Evolutionary conservation across 305 asterid species (phyloP).

Genomic region (Plantago coronopus): DNA sequence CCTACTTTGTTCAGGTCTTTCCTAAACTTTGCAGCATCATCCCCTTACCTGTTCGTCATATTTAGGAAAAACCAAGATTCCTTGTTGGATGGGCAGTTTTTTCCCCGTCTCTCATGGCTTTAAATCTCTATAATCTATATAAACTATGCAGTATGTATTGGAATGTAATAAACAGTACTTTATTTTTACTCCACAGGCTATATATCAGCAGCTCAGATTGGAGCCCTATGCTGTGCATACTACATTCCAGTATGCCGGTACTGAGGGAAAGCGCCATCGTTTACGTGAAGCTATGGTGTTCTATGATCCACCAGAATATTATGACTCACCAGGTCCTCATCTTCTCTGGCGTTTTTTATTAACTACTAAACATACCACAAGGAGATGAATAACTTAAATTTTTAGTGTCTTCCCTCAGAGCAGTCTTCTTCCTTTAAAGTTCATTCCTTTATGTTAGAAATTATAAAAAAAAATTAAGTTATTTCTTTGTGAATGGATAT

Average conservation of each 20-base stretch:
- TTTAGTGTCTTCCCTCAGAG: neutral
- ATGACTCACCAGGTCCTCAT: constrained; percentile 68
- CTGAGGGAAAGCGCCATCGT: constrained; percentile 97
- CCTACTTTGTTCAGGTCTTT: constrained; percentile 92
- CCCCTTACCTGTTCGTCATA: constrained; percentile 2
- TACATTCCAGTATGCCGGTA: constrained; percentile 94
- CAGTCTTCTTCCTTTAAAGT: neutral
- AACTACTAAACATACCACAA: constrained; percentile 4
- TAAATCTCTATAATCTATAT: constrained; percentile 22
- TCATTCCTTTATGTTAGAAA: neutral
- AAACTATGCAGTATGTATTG: constrained; percentile 6
- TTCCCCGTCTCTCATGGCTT: neutral
- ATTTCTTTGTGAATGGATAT: too few relatives aligned
- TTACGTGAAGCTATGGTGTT: constrained; percentile 93
- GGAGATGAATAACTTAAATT: neutral
- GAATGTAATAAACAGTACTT: constrained; percentile 13
- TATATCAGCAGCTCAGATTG: constrained; percentile 81
- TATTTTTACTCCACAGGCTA: constrained; percentile 47
- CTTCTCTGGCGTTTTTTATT: constrained; percentile 4
- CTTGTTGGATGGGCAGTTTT: too few relatives aligned
- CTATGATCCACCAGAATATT: constrained; percentile 87
- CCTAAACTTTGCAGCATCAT: constrained; percentile 11
- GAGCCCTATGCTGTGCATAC: constrained; percentile 96
- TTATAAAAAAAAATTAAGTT: neutral
- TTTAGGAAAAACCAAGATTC: too few relatives aligned